Conservation (phyloP, 176 grass and related monocot genomes). For the Calamus simplicifolius region DNA sequence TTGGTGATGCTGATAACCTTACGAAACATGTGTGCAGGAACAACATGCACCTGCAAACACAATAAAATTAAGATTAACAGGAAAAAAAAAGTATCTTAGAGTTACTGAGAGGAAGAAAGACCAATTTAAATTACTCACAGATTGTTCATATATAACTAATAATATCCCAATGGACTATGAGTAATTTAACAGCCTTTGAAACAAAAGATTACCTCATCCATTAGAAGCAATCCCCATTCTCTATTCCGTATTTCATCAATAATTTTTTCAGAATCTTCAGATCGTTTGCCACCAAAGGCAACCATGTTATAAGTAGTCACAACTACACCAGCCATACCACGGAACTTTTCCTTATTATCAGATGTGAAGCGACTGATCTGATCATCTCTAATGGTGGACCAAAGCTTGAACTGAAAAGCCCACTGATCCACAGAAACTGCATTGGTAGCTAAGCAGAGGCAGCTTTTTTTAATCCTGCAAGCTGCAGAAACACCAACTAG, state of each 20-base stretch:
- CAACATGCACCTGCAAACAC: conserved; percentile 86
- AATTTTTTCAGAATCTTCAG: conserved; percentile 97
- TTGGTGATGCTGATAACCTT: conserved; percentile 99
- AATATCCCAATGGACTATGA: too few species aligned
- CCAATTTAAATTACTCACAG: too few species aligned
- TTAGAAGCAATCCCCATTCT: conserved; percentile 95
- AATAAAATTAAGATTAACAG: conserved; percentile 1
- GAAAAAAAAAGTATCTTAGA: neutral
- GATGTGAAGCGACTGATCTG: conserved; percentile 92
- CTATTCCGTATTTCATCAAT: conserved; percentile 94
- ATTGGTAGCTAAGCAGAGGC: conserved; percentile 94
- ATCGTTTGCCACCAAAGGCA: conserved; percentile 85
- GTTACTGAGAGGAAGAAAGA: neutral
- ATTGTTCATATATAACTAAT: too few species aligned
- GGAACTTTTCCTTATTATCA: conserved; percentile 94
- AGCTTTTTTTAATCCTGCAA: conserved; percentile 88
- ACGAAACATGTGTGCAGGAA: conserved; percentile 97
- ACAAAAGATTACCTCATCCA: conserved; percentile 68
- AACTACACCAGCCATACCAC: conserved; percentile 77
- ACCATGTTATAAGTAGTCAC: conserved; percentile 99
- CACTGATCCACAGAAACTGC: conserved; percentile 98
- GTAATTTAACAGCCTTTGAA: neutral
- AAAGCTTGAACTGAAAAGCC: conserved; percentile 99
- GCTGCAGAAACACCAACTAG: conserved; percentile 93
- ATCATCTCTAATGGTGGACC: conserved; percentile 95